These are phyloP conservation scores for Vitis hybrid DNA, from an alignment of 177 flowering plant genomes.

Conservation along the genomic window DNA sequence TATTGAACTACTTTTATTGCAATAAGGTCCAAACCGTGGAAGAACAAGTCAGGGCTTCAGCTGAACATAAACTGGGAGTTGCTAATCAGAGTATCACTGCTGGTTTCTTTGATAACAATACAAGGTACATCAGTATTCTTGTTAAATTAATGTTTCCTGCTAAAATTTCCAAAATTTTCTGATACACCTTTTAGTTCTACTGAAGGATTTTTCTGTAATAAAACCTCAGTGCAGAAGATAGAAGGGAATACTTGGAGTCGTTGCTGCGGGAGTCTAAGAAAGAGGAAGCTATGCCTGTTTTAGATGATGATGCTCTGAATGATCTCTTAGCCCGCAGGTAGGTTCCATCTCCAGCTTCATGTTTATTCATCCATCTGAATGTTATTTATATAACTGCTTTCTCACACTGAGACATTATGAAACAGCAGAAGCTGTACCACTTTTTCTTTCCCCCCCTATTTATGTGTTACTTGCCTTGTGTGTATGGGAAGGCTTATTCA, in stretches of 20 bases:
- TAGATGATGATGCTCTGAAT: slow-evolving; percentile 89
- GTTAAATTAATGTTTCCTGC: neutral
- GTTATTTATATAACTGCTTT: neutral
- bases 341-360: slow-evolving; percentile 7
- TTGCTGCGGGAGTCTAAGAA: slow-evolving; percentile 93
- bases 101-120: slow-evolving; percentile 97
- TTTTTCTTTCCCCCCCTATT: neutral
- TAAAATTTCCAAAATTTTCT: neutral
- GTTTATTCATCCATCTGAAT: neutral
- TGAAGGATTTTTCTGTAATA: slow-evolving; percentile 11
- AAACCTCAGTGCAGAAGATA: slow-evolving; percentile 88
- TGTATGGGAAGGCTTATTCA: no score
- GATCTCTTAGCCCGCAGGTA: slow-evolving; percentile 94
- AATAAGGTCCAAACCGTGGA: slow-evolving; percentile 87
- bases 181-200: neutral
- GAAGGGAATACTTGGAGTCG: slow-evolving; percentile 93
- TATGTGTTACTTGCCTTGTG: no score
- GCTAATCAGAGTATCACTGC: slow-evolving; percentile 99
- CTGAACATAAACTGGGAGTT: slow-evolving; percentile 99
- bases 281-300: slow-evolving; percentile 91
- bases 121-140: slow-evolving; percentile 55
- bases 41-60: slow-evolving; percentile 99
- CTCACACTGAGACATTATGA: neutral
- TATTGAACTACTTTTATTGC: slow-evolving; percentile 3
- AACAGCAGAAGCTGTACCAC: neutral